Conservation (phyloP, 2,329 filamentous ascomycete species). For the Cladosporium cucumerinum region DNA sequence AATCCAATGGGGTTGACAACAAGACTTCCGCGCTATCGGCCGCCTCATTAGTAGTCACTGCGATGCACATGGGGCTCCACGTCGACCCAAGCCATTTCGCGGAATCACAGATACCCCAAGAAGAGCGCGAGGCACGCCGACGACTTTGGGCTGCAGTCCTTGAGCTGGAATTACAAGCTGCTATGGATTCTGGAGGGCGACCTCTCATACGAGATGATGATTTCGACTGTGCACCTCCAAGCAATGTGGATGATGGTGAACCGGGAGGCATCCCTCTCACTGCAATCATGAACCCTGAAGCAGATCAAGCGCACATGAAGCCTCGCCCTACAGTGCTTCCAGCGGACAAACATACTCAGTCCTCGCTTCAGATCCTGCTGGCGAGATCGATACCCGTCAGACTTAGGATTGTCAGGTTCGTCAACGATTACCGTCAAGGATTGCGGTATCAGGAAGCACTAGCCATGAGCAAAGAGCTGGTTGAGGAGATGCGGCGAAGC, state of each 20-base stretch:
- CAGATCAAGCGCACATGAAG: background rate
- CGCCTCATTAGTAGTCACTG: background rate
- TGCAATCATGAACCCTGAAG: background rate
- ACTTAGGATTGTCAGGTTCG: conserved; percentile 10
- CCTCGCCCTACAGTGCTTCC: background rate
- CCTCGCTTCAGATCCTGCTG: conserved; percentile 10
- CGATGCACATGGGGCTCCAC: conserved; percentile 16
- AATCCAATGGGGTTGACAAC: conserved; percentile 6
- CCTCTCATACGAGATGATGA: conserved; percentile 12
- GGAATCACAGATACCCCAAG: conserved; percentile 3
- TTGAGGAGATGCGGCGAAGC: conserved; percentile 11
- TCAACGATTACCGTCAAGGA: conserved; percentile 6
- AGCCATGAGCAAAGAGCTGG: conserved; percentile 10
- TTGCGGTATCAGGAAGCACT: conserved; percentile 8
- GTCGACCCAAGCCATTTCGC: conserved; percentile 5
- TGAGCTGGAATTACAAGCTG: conserved; percentile 12
- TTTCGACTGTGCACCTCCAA: conserved; percentile 7
- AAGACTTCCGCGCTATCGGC: conserved; percentile 10
- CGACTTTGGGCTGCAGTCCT: conserved; percentile 13
- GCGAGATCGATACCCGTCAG: conserved; percentile 2
- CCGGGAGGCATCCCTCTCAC: background rate
- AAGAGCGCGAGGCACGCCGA: conserved; percentile 6
- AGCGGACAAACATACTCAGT: background rate
- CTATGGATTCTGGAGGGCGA: conserved; percentile 6
- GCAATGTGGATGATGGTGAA: conserved; percentile 1